Conservation (phyloP, 1,139 yeast species). For the Debaryomyces psychrophilus region DNA sequence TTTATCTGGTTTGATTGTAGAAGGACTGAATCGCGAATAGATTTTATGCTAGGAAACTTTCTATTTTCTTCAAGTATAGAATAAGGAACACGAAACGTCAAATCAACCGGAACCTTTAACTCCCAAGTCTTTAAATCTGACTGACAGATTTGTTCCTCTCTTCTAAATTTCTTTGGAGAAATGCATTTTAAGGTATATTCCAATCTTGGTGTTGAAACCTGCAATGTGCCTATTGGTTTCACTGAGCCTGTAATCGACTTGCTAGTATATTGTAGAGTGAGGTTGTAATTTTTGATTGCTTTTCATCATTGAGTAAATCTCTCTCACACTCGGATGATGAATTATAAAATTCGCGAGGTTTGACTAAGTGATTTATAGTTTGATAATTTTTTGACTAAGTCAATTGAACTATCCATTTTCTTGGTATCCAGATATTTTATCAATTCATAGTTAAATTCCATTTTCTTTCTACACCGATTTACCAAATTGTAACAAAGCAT, state of each 20-base stretch:
- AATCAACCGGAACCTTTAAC: slow-evolving; percentile 34
- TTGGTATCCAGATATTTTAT: slow-evolving; percentile 21
- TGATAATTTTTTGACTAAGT: slow-evolving; percentile 19
- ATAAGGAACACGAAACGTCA: slow-evolving; percentile 14
- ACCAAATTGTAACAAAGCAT: slow-evolving; percentile 32
- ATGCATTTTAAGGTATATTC: slow-evolving; percentile 35
- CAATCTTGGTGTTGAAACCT: slow-evolving; percentile 31
- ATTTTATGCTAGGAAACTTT: slow-evolving; percentile 34
- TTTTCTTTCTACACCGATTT: slow-evolving; percentile 32
- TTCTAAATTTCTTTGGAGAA: slow-evolving; percentile 33
- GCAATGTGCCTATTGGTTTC: slow-evolving; percentile 23
- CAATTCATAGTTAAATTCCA: slow-evolving; percentile 27
- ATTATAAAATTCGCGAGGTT: slow-evolving; percentile 2
- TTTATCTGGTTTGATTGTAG: slow-evolving; percentile 36
- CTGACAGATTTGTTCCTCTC: slow-evolving; percentile 7
- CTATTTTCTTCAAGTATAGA: slow-evolving; percentile 11
- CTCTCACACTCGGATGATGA: neutral
- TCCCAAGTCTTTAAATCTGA: slow-evolving; percentile 29
- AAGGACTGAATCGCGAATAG: slow-evolving; percentile 36
- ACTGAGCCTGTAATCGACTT: slow-evolving; percentile 17
- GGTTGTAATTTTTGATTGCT: slow-evolving; percentile 17
- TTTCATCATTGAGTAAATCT: neutral
- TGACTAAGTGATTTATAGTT: slow-evolving; percentile 8
- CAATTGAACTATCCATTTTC: slow-evolving; percentile 18
- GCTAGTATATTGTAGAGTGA: slow-evolving; percentile 19